A percentile compares a stretch with the other conserved stretches of the same genome.
Conservation (phyloP, 2,329 filamentous ascomycete species). For the Stagonosporopsis tanaceti region DNA sequence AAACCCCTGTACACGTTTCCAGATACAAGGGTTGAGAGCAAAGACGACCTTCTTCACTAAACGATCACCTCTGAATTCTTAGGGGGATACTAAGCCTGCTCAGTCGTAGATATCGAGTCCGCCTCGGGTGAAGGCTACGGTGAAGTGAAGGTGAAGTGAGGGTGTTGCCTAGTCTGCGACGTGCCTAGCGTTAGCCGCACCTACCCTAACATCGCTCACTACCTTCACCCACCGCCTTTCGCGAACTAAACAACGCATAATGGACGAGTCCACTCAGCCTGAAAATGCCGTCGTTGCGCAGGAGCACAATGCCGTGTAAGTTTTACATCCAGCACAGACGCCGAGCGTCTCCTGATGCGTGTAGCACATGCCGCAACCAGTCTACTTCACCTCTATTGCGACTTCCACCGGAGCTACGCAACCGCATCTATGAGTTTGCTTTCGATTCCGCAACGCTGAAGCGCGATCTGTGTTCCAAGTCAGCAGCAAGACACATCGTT, state of each 20-base stretch:
- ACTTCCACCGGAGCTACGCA: slow-evolving; percentile 19
- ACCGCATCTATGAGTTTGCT: slow-evolving; percentile 11
- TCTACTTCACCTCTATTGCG: slow-evolving; percentile 7
- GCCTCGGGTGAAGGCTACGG: not conserved
- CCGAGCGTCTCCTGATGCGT: not conserved
- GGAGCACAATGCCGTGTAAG: not conserved
- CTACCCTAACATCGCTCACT: not conserved
- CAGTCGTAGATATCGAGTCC: no score
- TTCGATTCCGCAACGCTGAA: not conserved
- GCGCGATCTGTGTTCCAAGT: not conserved
- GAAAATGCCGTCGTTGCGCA: not conserved
- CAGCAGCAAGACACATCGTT: not conserved
- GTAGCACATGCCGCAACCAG: slow-evolving; percentile 2
- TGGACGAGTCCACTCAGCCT: not conserved
- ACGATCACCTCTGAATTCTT: no score
- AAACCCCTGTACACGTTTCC: no score
- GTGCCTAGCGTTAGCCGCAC: not conserved
- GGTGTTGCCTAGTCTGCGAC: not conserved
- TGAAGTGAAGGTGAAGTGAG: not conserved
- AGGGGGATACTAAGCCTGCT: no score
- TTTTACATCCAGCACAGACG: no score
- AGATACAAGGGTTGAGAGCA: no score
- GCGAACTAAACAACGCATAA: not conserved
- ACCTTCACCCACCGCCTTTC: not conserved
- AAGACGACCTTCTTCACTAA: no score